These are phyloP conservation scores for Auricularia sp. DNA, from an alignment of 768 basidiomycete species.

Conservation along the genomic window DNA sequence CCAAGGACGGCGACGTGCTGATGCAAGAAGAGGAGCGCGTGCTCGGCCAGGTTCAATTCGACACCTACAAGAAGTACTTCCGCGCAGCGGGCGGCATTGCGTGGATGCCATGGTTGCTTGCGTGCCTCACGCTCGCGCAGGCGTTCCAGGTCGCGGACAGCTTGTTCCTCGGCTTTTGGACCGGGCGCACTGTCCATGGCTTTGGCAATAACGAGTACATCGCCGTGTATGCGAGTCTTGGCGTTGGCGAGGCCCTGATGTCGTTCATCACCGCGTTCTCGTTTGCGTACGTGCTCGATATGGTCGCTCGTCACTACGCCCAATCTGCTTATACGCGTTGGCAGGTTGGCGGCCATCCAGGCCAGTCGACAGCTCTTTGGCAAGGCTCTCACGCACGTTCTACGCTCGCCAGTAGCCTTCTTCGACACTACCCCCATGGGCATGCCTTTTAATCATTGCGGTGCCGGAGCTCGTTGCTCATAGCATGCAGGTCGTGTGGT, in stretches of 20 bases:
- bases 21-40: conserved; percentile 49
- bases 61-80: conserved; percentile 40
- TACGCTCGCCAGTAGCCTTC: conserved; percentile 54
- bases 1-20: conserved; percentile 30
- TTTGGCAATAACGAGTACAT: conserved; percentile 61
- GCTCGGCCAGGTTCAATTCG: conserved; percentile 41
- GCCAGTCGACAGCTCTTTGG: conserved; percentile 41
- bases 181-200: conserved; percentile 38
- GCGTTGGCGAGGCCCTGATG: conserved; percentile 40
- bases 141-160: conserved; percentile 47
- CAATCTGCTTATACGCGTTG: conserved; percentile 12
- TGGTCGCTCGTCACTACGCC: not conserved
- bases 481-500: conserved; percentile 38
- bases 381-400: conserved; percentile 41
- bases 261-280: conserved; percentile 38
- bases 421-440: conserved; percentile 68
- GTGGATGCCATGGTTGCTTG: conserved; percentile 34
- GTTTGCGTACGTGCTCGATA: conserved; percentile 33
- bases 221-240: conserved; percentile 38
- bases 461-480: too few relatives aligned
- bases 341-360: conserved; percentile 22
- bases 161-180: conserved; percentile 69
- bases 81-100: conserved; percentile 35
- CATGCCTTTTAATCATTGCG: conserved; percentile 11
- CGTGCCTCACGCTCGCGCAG: conserved; percentile 38